phyloP scores from a whole-genome alignment of 345 rosid species.

The Ailanthus altissimus region DNA sequence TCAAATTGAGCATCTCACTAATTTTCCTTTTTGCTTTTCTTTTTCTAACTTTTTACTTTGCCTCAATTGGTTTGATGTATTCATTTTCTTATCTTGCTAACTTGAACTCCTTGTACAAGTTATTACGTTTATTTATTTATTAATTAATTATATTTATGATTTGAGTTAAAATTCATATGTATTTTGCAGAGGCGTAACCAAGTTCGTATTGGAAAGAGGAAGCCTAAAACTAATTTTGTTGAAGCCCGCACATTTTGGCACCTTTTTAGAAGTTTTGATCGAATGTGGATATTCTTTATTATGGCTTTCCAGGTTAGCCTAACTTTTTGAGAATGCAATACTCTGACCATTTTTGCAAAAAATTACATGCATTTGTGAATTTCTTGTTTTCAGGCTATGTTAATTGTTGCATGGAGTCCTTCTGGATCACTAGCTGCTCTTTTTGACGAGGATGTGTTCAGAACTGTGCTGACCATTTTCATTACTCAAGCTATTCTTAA shows the following conservation, averaged over 20 bases:
- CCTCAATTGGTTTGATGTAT: neutral
- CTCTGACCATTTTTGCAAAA: slow-evolving; percentile 17
- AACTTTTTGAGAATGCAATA: slow-evolving; percentile 20
- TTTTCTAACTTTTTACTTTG: neutral
- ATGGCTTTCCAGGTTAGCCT: slow-evolving; percentile 78
- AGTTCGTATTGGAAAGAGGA: slow-evolving; percentile 47
- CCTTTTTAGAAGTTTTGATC: slow-evolving; percentile 90
- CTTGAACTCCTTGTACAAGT: neutral
- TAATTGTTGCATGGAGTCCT: slow-evolving; percentile 80
- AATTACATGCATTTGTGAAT: slow-evolving; percentile 19
- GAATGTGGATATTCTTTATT: slow-evolving; percentile 94
- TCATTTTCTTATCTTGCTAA: neutral
- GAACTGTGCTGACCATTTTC: slow-evolving; percentile 73
- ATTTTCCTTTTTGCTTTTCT: neutral
- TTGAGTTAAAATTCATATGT: neutral
- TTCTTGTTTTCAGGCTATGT: slow-evolving; percentile 70
- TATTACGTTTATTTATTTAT: neutral
- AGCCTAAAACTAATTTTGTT: slow-evolving; percentile 96
- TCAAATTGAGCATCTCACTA: neutral
- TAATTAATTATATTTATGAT: neutral
- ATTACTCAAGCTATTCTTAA: slow-evolving; percentile 87
- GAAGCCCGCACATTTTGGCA: slow-evolving; percentile 97
- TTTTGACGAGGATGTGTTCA: slow-evolving; percentile 61
- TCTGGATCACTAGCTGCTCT: slow-evolving; percentile 69
- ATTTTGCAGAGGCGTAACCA: slow-evolving; percentile 59